These are phyloP conservation scores for Boletus rubroflammeus DNA, from an alignment of 768 basidiomycete species.

Conservation along the genomic window DNA sequence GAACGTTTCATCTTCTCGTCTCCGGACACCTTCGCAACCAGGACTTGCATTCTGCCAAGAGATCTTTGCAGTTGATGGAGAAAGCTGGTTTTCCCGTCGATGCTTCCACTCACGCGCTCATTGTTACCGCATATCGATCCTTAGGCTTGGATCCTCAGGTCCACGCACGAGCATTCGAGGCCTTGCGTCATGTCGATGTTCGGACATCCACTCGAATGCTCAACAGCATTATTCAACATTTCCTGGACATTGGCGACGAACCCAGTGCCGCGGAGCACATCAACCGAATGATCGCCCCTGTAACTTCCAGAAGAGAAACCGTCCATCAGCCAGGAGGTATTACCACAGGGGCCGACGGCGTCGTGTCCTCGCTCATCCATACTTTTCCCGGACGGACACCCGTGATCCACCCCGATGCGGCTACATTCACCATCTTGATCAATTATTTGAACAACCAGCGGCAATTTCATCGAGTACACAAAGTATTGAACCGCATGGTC, in stretches of 20 bases:
- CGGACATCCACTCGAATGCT: slow-evolving; percentile 49
- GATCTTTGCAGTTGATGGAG: slow-evolving; percentile 54
- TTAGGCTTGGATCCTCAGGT: slow-evolving; percentile 58
- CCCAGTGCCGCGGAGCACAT: slow-evolving; percentile 45
- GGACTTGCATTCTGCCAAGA: slow-evolving; percentile 54
- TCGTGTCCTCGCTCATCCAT: slow-evolving; percentile 2
- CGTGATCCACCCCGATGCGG: slow-evolving; percentile 44
- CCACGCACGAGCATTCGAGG: slow-evolving; percentile 47
- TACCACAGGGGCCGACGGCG: slow-evolving; percentile 34
- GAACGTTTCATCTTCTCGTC: slow-evolving; percentile 68
- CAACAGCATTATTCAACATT: slow-evolving; percentile 65
- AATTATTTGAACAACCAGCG: slow-evolving; percentile 45
- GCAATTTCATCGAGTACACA: slow-evolving; percentile 44
- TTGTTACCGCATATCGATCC: slow-evolving; percentile 55
- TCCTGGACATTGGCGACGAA: slow-evolving; percentile 54
- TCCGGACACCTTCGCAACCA: slow-evolving; percentile 66
- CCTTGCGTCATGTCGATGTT: slow-evolving; percentile 40
- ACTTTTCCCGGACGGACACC: neutral
- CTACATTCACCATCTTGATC: slow-evolving; percentile 63
- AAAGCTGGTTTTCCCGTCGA: slow-evolving; percentile 51
- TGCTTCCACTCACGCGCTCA: slow-evolving; percentile 54
- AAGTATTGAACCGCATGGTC: slow-evolving; percentile 47
- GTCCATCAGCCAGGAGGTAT: slow-evolving; percentile 17
- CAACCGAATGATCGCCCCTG: slow-evolving; percentile 47
- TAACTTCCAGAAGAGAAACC: slow-evolving; percentile 24